Conservation (phyloP, 192 early-diverging fungal genomes). For the Coemansia sp. region DNA sequence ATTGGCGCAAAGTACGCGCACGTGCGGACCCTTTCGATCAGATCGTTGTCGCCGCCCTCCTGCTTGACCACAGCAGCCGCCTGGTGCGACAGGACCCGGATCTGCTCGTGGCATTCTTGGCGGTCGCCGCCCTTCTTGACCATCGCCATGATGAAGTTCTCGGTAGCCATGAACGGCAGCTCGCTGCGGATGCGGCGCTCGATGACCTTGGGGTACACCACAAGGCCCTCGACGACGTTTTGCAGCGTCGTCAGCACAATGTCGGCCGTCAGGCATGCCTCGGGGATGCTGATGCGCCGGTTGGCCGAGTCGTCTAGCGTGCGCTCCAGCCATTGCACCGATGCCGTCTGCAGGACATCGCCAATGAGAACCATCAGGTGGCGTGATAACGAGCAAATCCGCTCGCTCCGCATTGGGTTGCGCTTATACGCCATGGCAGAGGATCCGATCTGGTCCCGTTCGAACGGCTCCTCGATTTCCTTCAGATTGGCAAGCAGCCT, state of each 20-base stretch:
- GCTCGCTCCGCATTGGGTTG: constrained; percentile 98
- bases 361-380: constrained; percentile 91
- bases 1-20: constrained; percentile 89
- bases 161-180: constrained; percentile 99
- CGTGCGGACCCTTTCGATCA: constrained; percentile 86
- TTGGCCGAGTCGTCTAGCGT: constrained; percentile 98
- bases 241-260: constrained; percentile 93
- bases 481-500: constrained; percentile 94
- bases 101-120: constrained; percentile 96
- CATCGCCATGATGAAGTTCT: constrained; percentile 99
- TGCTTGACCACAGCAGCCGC: constrained; percentile 90
- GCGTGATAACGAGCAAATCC: constrained; percentile 93
- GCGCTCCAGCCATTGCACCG: constrained; percentile 96
- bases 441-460: constrained; percentile 98
- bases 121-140: constrained; percentile 95
- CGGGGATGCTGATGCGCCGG: constrained; percentile 92
- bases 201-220: constrained; percentile 97
- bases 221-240: constrained; percentile 97
- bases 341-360: constrained; percentile 86
- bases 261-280: constrained; percentile 96
- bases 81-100: constrained; percentile 93
- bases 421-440: constrained; percentile 99
- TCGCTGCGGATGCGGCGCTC: constrained; percentile 88
- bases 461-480: constrained; percentile 99
- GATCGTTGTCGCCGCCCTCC: constrained; percentile 91